These are phyloP conservation scores for Pythium sukuiense DNA, from an alignment of 352 stramenopile species.

Conservation along the genomic window DNA sequence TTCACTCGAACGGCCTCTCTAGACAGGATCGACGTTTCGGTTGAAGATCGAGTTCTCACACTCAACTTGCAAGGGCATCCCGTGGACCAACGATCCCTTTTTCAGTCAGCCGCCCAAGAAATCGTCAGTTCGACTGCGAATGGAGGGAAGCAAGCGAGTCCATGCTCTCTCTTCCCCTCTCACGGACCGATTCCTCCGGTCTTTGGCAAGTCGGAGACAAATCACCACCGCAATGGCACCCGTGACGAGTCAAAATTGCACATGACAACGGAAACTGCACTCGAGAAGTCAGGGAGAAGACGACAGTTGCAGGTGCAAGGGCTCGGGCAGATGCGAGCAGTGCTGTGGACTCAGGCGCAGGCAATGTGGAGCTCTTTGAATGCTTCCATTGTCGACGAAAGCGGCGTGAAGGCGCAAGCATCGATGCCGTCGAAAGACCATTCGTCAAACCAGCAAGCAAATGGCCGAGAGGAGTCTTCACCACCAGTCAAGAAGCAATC, in stretches of 20 bases:
- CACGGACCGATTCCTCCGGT: not conserved
- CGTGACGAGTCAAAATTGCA: not conserved
- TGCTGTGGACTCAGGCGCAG: not conserved
- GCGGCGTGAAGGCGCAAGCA: not conserved
- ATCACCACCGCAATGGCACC: not conserved
- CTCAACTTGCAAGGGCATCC: not conserved
- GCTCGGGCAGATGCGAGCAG: not conserved
- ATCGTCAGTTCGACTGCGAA: not conserved
- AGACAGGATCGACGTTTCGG: not conserved
- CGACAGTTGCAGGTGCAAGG: not conserved
- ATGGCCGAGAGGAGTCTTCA: not conserved
- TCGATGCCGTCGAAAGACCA: not conserved
- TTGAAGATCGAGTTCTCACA: not conserved
- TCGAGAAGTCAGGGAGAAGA: not conserved
- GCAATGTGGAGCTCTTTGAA: not conserved
- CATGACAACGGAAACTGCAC: not conserved
- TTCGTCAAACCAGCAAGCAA: not conserved
- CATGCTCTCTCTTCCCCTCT: not conserved
- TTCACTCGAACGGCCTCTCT: not conserved
- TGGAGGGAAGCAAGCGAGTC: too few species aligned
- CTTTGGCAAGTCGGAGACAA: not conserved
- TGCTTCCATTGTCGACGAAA: not conserved
- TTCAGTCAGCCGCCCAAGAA: not conserved
- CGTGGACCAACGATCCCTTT: not conserved
- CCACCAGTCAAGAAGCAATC: conserved; percentile 12